Evolutionary conservation across 495 filamentous ascomycete genomes (phyloP).

Genomic region (Melanomma pulvis-pyrius): DNA sequence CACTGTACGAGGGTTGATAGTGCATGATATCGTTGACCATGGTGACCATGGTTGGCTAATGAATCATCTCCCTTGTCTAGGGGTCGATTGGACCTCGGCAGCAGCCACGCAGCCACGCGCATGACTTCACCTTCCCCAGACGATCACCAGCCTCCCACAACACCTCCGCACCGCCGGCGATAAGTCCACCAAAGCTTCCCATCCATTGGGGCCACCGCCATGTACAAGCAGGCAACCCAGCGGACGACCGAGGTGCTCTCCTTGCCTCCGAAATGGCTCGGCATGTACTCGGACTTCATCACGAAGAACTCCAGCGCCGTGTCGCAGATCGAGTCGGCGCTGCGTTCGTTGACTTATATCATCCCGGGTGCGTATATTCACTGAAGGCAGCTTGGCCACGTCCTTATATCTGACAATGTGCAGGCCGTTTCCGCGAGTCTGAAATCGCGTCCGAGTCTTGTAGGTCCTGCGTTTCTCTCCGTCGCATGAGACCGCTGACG

Average conservation of each 20-base stretch:
- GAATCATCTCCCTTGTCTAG: not conserved
- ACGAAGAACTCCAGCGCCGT: slow-evolving; percentile 90
- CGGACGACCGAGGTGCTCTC: slow-evolving; percentile 42
- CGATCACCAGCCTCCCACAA: slow-evolving; percentile 25
- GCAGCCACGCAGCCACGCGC: slow-evolving; percentile 18
- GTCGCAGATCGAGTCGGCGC: slow-evolving; percentile 86
- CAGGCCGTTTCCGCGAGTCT: slow-evolving; percentile 89
- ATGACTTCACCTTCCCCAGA: slow-evolving; percentile 26
- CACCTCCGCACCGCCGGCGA: slow-evolving; percentile 14
- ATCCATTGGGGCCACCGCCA: slow-evolving; percentile 21
- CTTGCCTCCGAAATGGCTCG: slow-evolving; percentile 72
- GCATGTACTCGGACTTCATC: slow-evolving; percentile 87
- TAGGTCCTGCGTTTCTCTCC: slow-evolving; percentile 41
- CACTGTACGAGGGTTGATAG: too few species aligned
- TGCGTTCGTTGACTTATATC: slow-evolving; percentile 91
- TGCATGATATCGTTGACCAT: too few species aligned
- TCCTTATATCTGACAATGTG: slow-evolving; percentile 22
- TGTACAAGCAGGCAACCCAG: slow-evolving; percentile 39
- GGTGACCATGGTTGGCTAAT: not conserved
- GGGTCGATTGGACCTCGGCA: slow-evolving; percentile 33
- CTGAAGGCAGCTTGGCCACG: not conserved
- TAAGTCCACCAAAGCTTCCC: slow-evolving; percentile 8
- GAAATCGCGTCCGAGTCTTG: slow-evolving; percentile 90
- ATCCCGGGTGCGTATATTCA: slow-evolving; percentile 69
- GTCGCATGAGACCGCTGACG: slow-evolving; percentile 7